Evolutionary conservation across 2,329 filamentous ascomycete genomes (phyloP).

Genomic region (Stemphylium vesicarium): DNA sequence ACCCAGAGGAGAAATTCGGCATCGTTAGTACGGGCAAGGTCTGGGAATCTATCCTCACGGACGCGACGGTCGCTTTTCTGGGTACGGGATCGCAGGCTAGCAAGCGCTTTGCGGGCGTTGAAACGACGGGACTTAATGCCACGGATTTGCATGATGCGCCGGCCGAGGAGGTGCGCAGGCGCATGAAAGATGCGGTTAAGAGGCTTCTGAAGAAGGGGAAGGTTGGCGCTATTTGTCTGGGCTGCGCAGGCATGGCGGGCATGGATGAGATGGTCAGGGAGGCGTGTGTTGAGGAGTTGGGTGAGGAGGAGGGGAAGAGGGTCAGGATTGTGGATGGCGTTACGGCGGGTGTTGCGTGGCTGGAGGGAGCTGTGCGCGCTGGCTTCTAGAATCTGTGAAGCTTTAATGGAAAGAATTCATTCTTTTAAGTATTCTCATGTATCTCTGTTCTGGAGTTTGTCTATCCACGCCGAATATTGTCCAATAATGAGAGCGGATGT

Average conservation of each 20-base stretch:
- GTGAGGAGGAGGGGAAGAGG: slow-evolving; percentile 62
- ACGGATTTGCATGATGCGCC: slow-evolving; percentile 76
- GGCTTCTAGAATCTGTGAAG: slow-evolving; percentile 29
- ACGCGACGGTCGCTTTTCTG: slow-evolving; percentile 70
- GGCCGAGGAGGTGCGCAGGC: slow-evolving; percentile 66
- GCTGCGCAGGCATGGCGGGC: slow-evolving; percentile 90
- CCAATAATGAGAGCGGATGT: background rate
- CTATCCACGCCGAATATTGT: background rate
- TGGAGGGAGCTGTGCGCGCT: slow-evolving; percentile 59
- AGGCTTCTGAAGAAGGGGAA: slow-evolving; percentile 64
- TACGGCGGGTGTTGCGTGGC: slow-evolving; percentile 68
- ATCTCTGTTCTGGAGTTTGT: background rate
- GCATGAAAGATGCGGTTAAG: slow-evolving; percentile 73
- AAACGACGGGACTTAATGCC: slow-evolving; percentile 81
- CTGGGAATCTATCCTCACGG: slow-evolving; percentile 76
- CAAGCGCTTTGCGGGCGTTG: slow-evolving; percentile 75
- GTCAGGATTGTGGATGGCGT: slow-evolving; percentile 82
- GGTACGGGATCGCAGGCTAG: slow-evolving; percentile 54
- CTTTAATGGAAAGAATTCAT: background rate
- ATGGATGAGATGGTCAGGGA: slow-evolving; percentile 77
- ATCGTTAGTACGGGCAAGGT: slow-evolving; percentile 87
- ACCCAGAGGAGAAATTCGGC: slow-evolving; percentile 68
- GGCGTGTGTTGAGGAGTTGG: slow-evolving; percentile 69
- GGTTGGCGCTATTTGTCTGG: slow-evolving; percentile 76
- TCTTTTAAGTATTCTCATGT: background rate